phyloP scores from a whole-genome alignment of 2,329 filamentous ascomycete species.

The Talaromyces sp. region DNA sequence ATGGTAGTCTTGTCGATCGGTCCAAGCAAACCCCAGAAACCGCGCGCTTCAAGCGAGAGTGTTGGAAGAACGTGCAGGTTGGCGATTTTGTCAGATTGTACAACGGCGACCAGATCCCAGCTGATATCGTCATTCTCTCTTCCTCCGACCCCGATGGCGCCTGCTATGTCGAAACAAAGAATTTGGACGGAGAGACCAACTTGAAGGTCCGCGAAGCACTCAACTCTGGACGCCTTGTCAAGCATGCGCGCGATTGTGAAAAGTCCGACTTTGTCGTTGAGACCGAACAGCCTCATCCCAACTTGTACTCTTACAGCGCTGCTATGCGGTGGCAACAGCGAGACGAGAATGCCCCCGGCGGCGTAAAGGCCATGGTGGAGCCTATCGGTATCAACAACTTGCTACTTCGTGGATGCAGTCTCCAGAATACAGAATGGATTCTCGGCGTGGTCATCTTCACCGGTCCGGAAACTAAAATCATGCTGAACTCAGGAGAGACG shows the following conservation, averaged over 20 bases:
- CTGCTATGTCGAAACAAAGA: constrained; percentile 98
- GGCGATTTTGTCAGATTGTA: constrained; percentile 96
- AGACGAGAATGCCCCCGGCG: constrained; percentile 59
- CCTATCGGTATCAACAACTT: constrained; percentile 93
- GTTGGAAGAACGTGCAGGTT: constrained; percentile 92
- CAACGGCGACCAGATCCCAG: constrained; percentile 91
- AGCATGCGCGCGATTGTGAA: constrained; percentile 89
- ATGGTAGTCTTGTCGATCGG: constrained; percentile 70
- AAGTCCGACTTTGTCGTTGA: constrained; percentile 81
- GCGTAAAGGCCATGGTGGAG: constrained; percentile 76
- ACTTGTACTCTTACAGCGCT: constrained; percentile 91
- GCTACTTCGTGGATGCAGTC: constrained; percentile 83
- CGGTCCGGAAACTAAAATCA: constrained; percentile 95
- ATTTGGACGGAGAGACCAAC: constrained; percentile 95
- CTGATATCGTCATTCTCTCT: constrained; percentile 85
- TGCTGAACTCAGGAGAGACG: constrained; percentile 96
- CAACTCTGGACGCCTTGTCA: constrained; percentile 75
- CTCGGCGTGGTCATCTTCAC: constrained; percentile 92
- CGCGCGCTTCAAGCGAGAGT: constrained; percentile 84
- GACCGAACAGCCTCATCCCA: constrained; percentile 86
- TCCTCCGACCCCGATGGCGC: constrained; percentile 92
- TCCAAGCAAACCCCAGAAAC: constrained; percentile 61
- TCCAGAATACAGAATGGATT: constrained; percentile 95
- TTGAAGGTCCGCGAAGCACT: constrained; percentile 90
- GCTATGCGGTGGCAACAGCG: constrained; percentile 81